phyloP scores from a whole-genome alignment of 176 grass and related monocot genomes.

The Guadua angustifolia region DNA sequence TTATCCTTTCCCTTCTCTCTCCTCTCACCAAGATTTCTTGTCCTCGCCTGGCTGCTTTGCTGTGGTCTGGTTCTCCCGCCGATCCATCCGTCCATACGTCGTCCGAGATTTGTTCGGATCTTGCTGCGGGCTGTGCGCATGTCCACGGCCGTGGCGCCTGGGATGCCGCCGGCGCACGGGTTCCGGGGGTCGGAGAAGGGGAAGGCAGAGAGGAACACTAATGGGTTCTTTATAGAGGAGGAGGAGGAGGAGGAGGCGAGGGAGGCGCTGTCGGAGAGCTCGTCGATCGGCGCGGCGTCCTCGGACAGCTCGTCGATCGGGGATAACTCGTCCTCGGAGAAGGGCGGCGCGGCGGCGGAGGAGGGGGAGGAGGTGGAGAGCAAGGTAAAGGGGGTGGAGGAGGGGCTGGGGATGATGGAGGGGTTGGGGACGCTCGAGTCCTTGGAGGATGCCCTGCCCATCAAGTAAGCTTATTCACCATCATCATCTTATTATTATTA shows the following conservation, averaged over 20 bases:
- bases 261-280: slow-evolving; percentile 39
- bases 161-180: slow-evolving; percentile 41
- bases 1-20: not conserved
- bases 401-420: not conserved
- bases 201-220: slow-evolving; percentile 22
- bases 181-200: slow-evolving; percentile 39
- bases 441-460: slow-evolving; percentile 64
- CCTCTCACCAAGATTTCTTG: slow-evolving; percentile 39
- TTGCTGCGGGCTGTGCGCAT: not conserved
- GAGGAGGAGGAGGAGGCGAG: not conserved
- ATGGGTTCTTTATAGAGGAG: slow-evolving; percentile 22
- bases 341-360: slow-evolving; percentile 4
- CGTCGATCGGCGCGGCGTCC: slow-evolving; percentile 54
- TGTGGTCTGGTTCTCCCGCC: slow-evolving; percentile 4
- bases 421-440: slow-evolving; percentile 55
- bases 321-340: slow-evolving; percentile 52
- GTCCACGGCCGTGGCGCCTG: slow-evolving; percentile 44
- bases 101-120: not conserved
- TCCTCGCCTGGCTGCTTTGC: not conserved
- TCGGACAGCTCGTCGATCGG: slow-evolving; percentile 68
- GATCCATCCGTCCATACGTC: not conserved
- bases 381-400: slow-evolving; percentile 13
- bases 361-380: slow-evolving; percentile 51
- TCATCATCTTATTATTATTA: not conserved
- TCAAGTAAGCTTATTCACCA: slow-evolving; percentile 49